Evolutionary conservation across 2,329 filamentous ascomycete species (phyloP).

Genomic region (Paecilomyces variotii): DNA sequence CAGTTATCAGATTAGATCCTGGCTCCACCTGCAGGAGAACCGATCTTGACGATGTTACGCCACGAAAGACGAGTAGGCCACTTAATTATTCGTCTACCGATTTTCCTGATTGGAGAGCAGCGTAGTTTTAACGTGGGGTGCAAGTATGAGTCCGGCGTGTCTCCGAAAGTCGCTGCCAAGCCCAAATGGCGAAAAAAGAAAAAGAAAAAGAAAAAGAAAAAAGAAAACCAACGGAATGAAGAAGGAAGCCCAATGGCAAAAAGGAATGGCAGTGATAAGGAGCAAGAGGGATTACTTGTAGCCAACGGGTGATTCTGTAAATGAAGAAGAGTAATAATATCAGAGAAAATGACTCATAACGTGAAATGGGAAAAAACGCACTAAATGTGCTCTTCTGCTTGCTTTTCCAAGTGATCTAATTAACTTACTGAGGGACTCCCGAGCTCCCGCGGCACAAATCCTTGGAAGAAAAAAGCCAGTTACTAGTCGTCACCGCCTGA

Average conservation of each 20-base stretch:
- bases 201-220: background rate
- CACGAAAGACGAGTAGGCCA: background rate
- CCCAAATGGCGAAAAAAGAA: background rate
- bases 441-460: background rate
- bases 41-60: background rate
- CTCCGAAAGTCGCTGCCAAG: conserved; percentile 16
- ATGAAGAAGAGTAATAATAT: background rate
- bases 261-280: background rate
- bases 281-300: background rate
- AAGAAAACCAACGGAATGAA: background rate
- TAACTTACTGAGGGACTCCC: background rate
- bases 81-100: background rate
- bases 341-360: background rate
- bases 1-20: too few relatives aligned
- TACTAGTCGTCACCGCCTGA: background rate
- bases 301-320: background rate
- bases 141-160: background rate
- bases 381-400: too few relatives aligned
- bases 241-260: background rate
- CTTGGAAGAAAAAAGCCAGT: background rate
- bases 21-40: too few relatives aligned
- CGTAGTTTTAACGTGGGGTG: background rate
- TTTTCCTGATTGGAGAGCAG: background rate
- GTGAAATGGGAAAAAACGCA: too few relatives aligned
- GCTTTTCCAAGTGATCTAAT: too few relatives aligned